phyloP scores from a whole-genome alignment of 2,329 filamentous ascomycete species.

The Lizonia empirigonia region DNA sequence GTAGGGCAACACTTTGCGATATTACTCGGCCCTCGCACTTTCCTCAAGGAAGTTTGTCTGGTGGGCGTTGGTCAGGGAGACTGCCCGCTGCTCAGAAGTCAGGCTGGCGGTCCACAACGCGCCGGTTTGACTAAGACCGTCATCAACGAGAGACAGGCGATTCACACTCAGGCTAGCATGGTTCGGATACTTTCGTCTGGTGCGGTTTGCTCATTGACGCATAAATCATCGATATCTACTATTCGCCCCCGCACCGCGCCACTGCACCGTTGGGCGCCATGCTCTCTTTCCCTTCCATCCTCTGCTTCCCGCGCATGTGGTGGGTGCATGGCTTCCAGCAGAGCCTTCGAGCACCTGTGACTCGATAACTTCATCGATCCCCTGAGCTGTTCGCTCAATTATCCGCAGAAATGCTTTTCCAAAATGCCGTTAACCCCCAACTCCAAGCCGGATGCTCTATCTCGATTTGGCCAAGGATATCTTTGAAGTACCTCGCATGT shows the following conservation, averaged over 20 bases:
- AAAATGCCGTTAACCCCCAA: slow-evolving; percentile 38
- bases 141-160: slow-evolving; percentile 31
- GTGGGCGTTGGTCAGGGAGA: slow-evolving; percentile 23
- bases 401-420: slow-evolving; percentile 40
- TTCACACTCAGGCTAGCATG: slow-evolving; percentile 18
- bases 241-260: slow-evolving; percentile 17
- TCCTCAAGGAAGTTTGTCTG: slow-evolving; percentile 5
- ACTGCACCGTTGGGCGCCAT: slow-evolving; percentile 12
- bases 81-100: not conserved
- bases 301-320: slow-evolving; percentile 19
- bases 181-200: not conserved
- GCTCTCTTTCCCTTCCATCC: slow-evolving; percentile 20
- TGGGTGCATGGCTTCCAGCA: slow-evolving; percentile 17
- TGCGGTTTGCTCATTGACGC: slow-evolving; percentile 15
- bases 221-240: slow-evolving; percentile 24
- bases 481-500: slow-evolving; percentile 10
- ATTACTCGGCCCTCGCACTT: slow-evolving; percentile 13
- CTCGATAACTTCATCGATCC: slow-evolving; percentile 20
- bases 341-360: slow-evolving; percentile 13
- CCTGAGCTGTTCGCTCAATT: slow-evolving; percentile 16
- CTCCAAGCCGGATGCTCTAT: slow-evolving; percentile 47
- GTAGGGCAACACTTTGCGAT: not conserved
- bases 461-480: slow-evolving; percentile 22
- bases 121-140: slow-evolving; percentile 15
- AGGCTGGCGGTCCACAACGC: not conserved